Evolutionary conservation across 208 protist species (phyloP).

Genomic region (Naegleria gruberi): DNA sequence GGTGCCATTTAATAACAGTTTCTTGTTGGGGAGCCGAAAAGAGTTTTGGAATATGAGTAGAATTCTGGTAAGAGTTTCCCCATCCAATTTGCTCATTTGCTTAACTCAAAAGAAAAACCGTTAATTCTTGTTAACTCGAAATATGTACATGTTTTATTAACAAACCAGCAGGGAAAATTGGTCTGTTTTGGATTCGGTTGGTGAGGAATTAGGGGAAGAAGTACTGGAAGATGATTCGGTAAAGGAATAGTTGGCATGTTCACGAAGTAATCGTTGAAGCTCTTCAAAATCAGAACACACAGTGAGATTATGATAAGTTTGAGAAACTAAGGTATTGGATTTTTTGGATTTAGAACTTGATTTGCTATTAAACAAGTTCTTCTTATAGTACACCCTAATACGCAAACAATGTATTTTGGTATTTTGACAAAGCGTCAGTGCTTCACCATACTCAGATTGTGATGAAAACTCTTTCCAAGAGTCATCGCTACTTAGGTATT

Average conservation of each 20-base stretch:
- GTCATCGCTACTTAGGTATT: not conserved
- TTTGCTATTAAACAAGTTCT: not conserved
- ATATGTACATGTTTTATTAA: no score
- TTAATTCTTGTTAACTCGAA: no score
- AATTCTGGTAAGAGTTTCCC: no score
- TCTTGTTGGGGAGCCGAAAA: no score
- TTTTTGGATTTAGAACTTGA: not conserved
- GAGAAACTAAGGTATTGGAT: not conserved
- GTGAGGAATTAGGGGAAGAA: not conserved
- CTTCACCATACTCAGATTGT: not conserved
- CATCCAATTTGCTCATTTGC: no score
- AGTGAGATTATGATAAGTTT: not conserved
- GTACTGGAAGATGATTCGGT: not conserved
- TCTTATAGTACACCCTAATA: not conserved
- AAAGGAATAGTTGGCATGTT: not conserved
- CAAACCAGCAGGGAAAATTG: no score
- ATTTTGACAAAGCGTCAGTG: not conserved
- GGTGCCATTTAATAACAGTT: no score
- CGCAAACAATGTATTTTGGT: not conserved
- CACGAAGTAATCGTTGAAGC: not conserved
- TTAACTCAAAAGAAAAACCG: no score
- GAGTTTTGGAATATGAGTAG: no score
- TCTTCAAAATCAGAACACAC: slow-evolving; percentile 1
- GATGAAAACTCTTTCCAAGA: not conserved
- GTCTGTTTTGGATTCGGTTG: not conserved